Evolutionary conservation across 2,329 filamentous ascomycete genomes (phyloP).

Genomic region (Camillea tinctor): DNA sequence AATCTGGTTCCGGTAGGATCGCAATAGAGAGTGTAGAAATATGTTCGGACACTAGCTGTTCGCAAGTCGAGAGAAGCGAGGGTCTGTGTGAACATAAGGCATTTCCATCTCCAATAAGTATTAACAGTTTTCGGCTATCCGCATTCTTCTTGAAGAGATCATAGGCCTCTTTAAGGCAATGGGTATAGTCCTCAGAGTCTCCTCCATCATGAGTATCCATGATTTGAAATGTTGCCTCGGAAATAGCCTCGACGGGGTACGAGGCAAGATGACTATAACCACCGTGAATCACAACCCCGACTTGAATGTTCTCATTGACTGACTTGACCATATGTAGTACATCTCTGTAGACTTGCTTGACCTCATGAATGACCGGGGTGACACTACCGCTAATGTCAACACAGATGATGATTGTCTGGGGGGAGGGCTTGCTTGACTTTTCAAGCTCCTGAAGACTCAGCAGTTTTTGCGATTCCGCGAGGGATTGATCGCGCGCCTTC

Average conservation of each 20-base stretch:
- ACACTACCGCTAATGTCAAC: constrained; percentile 11
- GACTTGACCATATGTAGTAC: constrained; percentile 8
- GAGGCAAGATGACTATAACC: background rate
- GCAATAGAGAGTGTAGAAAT: constrained; percentile 8
- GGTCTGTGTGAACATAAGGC: background rate
- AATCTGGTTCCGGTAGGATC: background rate
- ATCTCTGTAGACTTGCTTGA: constrained; percentile 13
- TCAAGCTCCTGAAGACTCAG: constrained; percentile 7
- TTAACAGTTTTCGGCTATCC: constrained; percentile 1
- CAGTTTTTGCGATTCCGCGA: constrained; percentile 3
- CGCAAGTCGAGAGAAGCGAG: background rate
- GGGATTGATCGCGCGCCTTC: constrained; percentile 1
- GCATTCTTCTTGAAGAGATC: background rate
- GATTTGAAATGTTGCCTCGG: constrained; percentile 5
- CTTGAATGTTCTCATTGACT: constrained; percentile 6
- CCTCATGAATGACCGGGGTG: background rate
- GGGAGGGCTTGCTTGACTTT: constrained; percentile 7
- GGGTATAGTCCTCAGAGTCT: constrained; percentile 7
- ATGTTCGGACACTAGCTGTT: background rate
- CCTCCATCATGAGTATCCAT: background rate
- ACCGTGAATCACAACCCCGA: constrained; percentile 11
- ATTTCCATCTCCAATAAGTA: constrained; percentile 14
- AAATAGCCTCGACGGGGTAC: constrained; percentile 4
- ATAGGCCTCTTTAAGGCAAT: constrained; percentile 8
- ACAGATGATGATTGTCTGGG: constrained; percentile 9